These are phyloP conservation scores for Castanea sativa DNA, from an alignment of 306 rosid genomes.

Conservation along the genomic window DNA sequence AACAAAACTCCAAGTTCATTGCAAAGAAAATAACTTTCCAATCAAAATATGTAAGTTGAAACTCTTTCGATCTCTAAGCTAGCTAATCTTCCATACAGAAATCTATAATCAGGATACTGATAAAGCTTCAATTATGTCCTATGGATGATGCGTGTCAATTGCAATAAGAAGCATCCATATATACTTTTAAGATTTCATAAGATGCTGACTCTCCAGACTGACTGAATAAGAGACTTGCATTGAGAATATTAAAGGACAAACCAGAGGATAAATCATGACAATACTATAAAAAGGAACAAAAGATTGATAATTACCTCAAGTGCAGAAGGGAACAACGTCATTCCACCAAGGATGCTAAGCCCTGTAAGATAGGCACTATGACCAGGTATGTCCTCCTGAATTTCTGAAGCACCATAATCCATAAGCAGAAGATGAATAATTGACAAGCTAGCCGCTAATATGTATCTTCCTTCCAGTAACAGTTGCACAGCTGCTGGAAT, in stretches of 20 bases:
- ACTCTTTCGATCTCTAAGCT: conserved; percentile 4
- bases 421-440: conserved; percentile 70
- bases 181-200: not conserved
- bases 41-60: conserved; percentile 5
- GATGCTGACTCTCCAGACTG: not conserved
- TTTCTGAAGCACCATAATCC: conserved; percentile 77
- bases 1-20: not conserved
- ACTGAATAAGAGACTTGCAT: not conserved
- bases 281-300: not conserved
- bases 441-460: conserved; percentile 53
- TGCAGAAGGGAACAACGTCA: conserved; percentile 92
- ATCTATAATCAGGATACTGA: conserved; percentile 10
- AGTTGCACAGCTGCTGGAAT: conserved; percentile 86
- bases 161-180: not conserved
- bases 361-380: conserved; percentile 89
- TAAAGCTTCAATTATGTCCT: not conserved
- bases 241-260: not conserved
- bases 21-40: not conserved
- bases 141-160: not conserved
- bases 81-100: conserved; percentile 14
- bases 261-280: not conserved
- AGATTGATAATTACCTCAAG: conserved; percentile 56
- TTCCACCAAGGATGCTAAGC: conserved; percentile 94
- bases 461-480: conserved; percentile 75
- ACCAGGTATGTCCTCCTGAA: conserved; percentile 88